Conservation (phyloP, 495 filamentous ascomycete genomes). For the Penicillium taxi region DNA sequence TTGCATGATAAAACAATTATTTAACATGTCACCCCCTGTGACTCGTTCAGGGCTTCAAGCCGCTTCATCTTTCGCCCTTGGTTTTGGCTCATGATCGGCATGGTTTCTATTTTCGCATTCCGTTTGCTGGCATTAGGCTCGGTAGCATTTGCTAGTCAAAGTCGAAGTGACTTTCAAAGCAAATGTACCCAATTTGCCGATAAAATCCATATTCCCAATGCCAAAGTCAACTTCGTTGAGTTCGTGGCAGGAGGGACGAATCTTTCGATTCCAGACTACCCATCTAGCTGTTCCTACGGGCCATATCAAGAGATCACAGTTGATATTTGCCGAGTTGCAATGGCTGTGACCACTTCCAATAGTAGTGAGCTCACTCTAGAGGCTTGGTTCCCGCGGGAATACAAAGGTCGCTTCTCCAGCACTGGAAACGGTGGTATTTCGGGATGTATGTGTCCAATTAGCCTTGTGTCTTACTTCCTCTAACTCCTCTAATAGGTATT, state of each 20-base stretch:
- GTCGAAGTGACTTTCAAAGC: slow-evolving; percentile 25
- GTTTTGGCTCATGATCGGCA: too few species aligned
- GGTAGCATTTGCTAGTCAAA: slow-evolving; percentile 19
- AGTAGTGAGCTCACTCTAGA: slow-evolving; percentile 48
- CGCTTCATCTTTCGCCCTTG: too few species aligned
- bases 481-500: slow-evolving; percentile 25
- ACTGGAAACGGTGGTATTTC: slow-evolving; percentile 52
- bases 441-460: slow-evolving; percentile 35
- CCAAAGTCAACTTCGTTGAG: slow-evolving; percentile 30
- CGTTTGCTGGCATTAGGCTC: slow-evolving; percentile 19
- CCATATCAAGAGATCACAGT: slow-evolving; percentile 34
- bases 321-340: slow-evolving; percentile 50
- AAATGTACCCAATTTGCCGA: slow-evolving; percentile 26
- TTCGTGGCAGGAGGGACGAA: slow-evolving; percentile 43
- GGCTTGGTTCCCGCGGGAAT: slow-evolving; percentile 50
- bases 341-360: slow-evolving; percentile 48
- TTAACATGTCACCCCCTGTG: too few species aligned
- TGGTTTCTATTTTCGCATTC: slow-evolving; percentile 11
- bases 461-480: background rate
- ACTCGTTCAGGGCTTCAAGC: too few species aligned
- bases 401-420: slow-evolving; percentile 43
- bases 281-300: slow-evolving; percentile 34
- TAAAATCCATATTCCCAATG: slow-evolving; percentile 29
- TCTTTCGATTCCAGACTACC: slow-evolving; percentile 39
- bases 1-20: too few species aligned